Evolutionary conservation across 371 early-diverging fungal genomes (phyloP), one percentile per base, ranked within the genome.

Genomic region (Mucor lusitanicus): DNA sequence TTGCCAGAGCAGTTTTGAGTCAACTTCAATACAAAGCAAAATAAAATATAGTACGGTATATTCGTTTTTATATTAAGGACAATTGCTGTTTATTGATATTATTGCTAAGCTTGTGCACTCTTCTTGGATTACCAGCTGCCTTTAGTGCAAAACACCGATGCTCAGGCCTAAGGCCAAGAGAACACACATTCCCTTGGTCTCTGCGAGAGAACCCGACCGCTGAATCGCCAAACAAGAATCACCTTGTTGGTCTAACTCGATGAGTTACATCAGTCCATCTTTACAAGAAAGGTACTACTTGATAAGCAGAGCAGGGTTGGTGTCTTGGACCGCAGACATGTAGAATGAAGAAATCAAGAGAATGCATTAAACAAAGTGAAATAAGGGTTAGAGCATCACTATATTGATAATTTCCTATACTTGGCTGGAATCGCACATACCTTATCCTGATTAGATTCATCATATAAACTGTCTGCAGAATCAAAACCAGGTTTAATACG

Each of bases 171-270:
- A 48, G 53, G 62, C 62, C 62, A 62, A 62, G 62, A 62, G 48
- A 62, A 62, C 62, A 62, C 30, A 62, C 30, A 62, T 62, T 62
- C 62, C 62, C 53, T 62, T 62, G 62, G 62, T 62, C 62, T 48
- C 46, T 50, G 62, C 46, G 48, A 62, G 62, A 62, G 62, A 62
- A 62, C 62, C 53, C 50, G 62, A 62, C 50, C 62, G 62, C 62
- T 62, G 62, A 62, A 62, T 62, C 62, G 48, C 62, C 48, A 62
- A 62, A 28, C 62, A 62, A 62, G 62, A 62, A 62, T 62, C 62
- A 62, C 62, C 62, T 50, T 62, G 62, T 62, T 50, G 48, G 53
- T 62, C 62, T 62, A 48, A 48, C 62, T 48, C 53, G 33, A 62
- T 62, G 62, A 62, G 62, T 48, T 62, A 48, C 62, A 62, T 62